phyloP scores from a whole-genome alignment of 2,329 filamentous ascomycete genomes.

The Aureobasidium musti region DNA sequence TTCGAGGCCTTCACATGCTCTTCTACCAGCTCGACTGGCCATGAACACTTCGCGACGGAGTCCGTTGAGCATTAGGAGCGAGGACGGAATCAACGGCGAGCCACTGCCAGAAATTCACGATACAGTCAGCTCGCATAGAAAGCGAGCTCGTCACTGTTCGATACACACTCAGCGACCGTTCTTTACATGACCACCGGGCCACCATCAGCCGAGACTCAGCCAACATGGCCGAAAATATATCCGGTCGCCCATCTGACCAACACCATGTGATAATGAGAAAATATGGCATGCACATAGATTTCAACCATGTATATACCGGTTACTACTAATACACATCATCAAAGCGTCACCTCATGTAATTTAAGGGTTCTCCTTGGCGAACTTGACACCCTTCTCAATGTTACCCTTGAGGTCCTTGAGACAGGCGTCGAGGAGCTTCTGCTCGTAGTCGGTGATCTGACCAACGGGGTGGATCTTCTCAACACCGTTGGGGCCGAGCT shows the following conservation, averaged over 20 bases:
- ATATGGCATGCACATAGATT: constrained; percentile 20
- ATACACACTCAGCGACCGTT: not conserved
- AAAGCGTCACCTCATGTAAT: constrained; percentile 24
- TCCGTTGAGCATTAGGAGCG: not conserved
- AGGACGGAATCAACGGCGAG: too few relatives aligned
- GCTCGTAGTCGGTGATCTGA: constrained; percentile 79
- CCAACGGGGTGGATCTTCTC: constrained; percentile 90
- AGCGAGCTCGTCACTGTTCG: not conserved
- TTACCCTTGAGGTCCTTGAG: constrained; percentile 85
- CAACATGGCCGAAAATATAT: constrained; percentile 13
- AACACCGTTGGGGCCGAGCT: constrained; percentile 94
- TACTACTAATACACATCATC: constrained; percentile 25
- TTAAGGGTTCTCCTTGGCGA: constrained; percentile 60
- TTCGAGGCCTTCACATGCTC: not conserved
- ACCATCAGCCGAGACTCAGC: not conserved
- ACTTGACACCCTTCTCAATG: constrained; percentile 85
- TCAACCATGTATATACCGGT: constrained; percentile 19
- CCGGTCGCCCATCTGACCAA: constrained; percentile 4
- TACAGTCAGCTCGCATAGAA: constrained; percentile 6
- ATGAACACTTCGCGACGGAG: not conserved
- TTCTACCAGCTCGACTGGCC: not conserved
- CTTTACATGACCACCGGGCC: not conserved
- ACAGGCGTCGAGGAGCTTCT: constrained; percentile 84
- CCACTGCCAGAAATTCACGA: not conserved
- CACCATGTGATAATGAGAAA: not conserved